These are phyloP conservation scores for Pelargonium australe DNA, from an alignment of 441 rosid species.

Conservation along the genomic window DNA sequence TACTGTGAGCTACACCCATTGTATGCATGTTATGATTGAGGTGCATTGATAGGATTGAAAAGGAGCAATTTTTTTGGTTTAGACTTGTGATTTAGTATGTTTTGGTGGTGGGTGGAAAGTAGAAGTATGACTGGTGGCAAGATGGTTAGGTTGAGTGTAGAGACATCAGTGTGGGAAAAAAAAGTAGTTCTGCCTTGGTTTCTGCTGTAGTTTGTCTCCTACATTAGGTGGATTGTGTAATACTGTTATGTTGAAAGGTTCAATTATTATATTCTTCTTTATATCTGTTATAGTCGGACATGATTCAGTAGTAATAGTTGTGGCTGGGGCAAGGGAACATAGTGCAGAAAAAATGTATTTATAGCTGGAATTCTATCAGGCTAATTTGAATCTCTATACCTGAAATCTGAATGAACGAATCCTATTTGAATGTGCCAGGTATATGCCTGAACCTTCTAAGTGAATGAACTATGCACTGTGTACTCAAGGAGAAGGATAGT, in stretches of 20 bases:
- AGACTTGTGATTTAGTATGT: not conserved
- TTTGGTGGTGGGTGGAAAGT: not conserved
- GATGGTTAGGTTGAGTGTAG: not conserved
- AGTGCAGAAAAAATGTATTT: not conserved
- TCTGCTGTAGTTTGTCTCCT: not conserved
- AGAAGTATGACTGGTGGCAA: not conserved
- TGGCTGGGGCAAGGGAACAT: not conserved
- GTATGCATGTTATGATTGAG: not conserved
- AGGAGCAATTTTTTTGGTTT: not conserved
- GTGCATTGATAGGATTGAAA: not conserved
- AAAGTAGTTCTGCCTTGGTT: too few species aligned
- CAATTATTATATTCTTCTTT: not conserved
- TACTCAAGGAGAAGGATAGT: not conserved
- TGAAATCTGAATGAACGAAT: not conserved
- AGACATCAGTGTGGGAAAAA: not conserved
- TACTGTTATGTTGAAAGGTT: not conserved
- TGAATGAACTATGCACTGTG: not conserved
- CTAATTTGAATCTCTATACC: not conserved
- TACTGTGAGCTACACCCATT: not conserved
- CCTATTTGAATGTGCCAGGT: not conserved
- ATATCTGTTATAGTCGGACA: not conserved
- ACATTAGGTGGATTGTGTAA: not conserved
- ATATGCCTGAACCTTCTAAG: not conserved
- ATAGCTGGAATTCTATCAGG: not conserved
- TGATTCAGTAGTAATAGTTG: not conserved